Evolutionary conservation across 2,329 filamentous ascomycete genomes (phyloP).

Genomic region (Monosporascus ibericus): DNA sequence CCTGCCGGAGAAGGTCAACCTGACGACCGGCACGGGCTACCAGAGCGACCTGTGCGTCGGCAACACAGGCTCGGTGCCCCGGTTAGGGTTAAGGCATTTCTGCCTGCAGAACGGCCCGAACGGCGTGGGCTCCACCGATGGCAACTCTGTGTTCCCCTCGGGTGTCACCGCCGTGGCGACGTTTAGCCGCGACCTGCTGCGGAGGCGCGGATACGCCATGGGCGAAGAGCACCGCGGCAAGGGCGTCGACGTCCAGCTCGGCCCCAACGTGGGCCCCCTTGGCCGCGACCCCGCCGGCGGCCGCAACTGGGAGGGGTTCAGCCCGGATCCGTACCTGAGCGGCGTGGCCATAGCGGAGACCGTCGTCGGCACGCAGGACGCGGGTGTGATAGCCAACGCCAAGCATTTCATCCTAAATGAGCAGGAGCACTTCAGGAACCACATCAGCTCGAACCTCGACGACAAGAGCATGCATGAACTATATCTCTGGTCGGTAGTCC

Average conservation of each 20-base stretch:
- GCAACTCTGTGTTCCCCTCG: slow-evolving; percentile 63
- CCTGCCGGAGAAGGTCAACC: slow-evolving; percentile 67
- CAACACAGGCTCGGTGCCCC: slow-evolving; percentile 40
- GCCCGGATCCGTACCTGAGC: slow-evolving; percentile 68
- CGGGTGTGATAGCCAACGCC: slow-evolving; percentile 70
- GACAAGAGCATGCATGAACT: slow-evolving; percentile 70
- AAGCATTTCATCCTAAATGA: slow-evolving; percentile 68
- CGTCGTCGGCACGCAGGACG: slow-evolving; percentile 70
- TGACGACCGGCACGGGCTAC: slow-evolving; percentile 66
- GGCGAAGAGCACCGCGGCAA: slow-evolving; percentile 66
- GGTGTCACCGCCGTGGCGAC: slow-evolving; percentile 67
- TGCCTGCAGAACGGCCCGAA: slow-evolving; percentile 69
- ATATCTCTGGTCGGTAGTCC: slow-evolving; percentile 50
- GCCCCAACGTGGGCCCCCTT: slow-evolving; percentile 52
- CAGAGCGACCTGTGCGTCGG: slow-evolving; percentile 30
- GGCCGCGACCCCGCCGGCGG: slow-evolving; percentile 62
- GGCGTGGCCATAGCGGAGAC: slow-evolving; percentile 67
- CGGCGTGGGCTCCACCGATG: slow-evolving; percentile 60
- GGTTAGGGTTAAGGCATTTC: slow-evolving; percentile 50
- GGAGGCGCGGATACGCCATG: slow-evolving; percentile 62
- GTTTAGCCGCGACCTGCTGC: slow-evolving; percentile 63
- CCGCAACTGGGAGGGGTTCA: slow-evolving; percentile 64
- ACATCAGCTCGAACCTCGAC: slow-evolving; percentile 49
- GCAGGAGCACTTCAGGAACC: slow-evolving; percentile 37
- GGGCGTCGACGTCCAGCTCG: slow-evolving; percentile 67